phyloP scores from a whole-genome alignment of 2,329 filamentous ascomycete genomes.

The Penicillium frequentans region DNA sequence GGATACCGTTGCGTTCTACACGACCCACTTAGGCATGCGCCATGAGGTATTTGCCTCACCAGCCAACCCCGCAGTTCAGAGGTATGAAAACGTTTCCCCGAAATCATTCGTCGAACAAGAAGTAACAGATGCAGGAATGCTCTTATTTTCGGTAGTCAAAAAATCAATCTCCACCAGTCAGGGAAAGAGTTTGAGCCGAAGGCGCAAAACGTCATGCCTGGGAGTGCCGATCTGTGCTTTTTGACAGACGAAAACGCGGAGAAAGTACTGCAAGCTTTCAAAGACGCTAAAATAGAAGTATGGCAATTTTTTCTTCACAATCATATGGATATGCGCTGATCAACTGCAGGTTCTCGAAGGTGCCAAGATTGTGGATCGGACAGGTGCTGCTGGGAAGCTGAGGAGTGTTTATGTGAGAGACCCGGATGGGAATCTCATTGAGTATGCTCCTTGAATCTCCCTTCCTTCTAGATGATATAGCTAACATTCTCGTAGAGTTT shows the following conservation, averaged over 20 bases:
- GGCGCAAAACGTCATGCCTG: slow-evolving; percentile 53
- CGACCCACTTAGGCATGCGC: slow-evolving; percentile 57
- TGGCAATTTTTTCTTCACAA: accelerated
- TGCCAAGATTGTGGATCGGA: slow-evolving; percentile 53
- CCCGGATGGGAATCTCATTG: slow-evolving; percentile 62
- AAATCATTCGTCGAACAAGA: background rate
- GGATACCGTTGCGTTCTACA: slow-evolving; percentile 57
- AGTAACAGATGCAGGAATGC: slow-evolving; percentile 47
- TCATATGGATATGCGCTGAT: slow-evolving; percentile 3
- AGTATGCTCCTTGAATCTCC: slow-evolving; percentile 47
- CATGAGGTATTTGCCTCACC: slow-evolving; percentile 52
- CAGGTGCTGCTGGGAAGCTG: slow-evolving; percentile 56
- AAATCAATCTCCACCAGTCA: slow-evolving; percentile 62
- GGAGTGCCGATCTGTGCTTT: slow-evolving; percentile 62
- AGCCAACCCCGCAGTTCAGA: slow-evolving; percentile 30
- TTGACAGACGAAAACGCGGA: slow-evolving; percentile 54
- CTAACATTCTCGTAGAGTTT: slow-evolving; percentile 1
- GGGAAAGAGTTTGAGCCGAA: slow-evolving; percentile 63
- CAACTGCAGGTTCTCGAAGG: slow-evolving; percentile 45
- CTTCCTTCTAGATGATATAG: background rate
- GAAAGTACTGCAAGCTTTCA: slow-evolving; percentile 41
- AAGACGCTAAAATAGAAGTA: slow-evolving; percentile 48
- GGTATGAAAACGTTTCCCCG: slow-evolving; percentile 6
- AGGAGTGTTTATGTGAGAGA: slow-evolving; percentile 62
- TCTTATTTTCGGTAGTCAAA: slow-evolving; percentile 58